Evolutionary conservation across 73 alveolate genomes (phyloP).

Genomic region (Tetrahymena borealis): DNA sequence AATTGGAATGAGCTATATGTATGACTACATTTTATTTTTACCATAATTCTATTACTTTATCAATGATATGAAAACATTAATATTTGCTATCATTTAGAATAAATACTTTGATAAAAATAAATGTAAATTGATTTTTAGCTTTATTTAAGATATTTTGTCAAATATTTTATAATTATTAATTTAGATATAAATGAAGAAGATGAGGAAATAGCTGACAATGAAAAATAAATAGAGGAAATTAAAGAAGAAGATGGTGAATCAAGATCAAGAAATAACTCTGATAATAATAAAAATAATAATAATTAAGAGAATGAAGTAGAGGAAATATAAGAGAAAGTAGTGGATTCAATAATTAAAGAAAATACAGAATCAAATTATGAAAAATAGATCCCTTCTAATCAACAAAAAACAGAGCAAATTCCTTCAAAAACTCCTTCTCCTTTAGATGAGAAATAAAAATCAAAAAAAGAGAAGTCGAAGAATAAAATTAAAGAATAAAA

Average conservation of each 20-base stretch:
- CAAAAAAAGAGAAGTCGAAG: not conserved
- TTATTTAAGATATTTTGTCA: not conserved
- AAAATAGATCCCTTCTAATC: not conserved
- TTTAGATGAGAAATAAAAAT: not conserved
- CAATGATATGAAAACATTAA: not conserved
- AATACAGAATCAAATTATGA: not conserved
- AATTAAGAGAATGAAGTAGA: no score
- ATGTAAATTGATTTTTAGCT: not conserved
- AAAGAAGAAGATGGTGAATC: not conserved
- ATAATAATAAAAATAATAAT: no score
- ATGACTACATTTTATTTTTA: not conserved
- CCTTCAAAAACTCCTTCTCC: no score
- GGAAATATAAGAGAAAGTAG: not conserved
- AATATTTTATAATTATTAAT: not conserved
- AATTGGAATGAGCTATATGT: not conserved
- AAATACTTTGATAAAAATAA: not conserved
- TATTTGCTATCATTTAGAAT: not conserved
- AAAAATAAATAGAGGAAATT: not conserved
- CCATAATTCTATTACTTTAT: not conserved
- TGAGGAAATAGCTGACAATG: not conserved
- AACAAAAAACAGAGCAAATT: not conserved
- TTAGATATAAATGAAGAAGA: not conserved
- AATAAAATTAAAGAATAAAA: not conserved
- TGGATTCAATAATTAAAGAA: not conserved
- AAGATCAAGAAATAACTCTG: not conserved